These are phyloP conservation scores for Pleurotus djamor DNA, from an alignment of 768 basidiomycete genomes.

Conservation along the genomic window DNA sequence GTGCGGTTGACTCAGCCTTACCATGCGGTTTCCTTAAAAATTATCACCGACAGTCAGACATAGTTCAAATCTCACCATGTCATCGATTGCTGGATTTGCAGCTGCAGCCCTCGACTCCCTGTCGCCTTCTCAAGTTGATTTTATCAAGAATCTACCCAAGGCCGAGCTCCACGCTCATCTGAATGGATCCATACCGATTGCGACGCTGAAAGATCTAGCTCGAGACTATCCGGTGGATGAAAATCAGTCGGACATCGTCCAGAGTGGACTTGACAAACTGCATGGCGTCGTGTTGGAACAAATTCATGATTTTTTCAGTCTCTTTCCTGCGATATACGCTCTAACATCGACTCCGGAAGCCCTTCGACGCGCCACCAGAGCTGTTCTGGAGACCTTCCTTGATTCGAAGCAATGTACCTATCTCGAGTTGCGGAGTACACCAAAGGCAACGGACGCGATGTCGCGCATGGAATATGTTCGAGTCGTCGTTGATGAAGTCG, in stretches of 20 bases:
- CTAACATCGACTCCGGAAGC: slow-evolving; percentile 62
- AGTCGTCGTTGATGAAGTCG: slow-evolving; percentile 64
- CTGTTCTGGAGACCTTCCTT: slow-evolving; percentile 68
- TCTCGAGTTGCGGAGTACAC: slow-evolving; percentile 84
- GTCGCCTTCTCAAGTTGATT: slow-evolving; percentile 45
- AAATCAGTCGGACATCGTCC: slow-evolving; percentile 20
- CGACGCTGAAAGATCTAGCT: slow-evolving; percentile 61
- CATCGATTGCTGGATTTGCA: slow-evolving; percentile 37
- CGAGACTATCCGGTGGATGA: slow-evolving; percentile 23
- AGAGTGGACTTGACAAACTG: slow-evolving; percentile 32
- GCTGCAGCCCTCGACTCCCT: slow-evolving; percentile 55
- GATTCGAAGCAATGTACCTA: slow-evolving; percentile 57
- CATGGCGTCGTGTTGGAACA: slow-evolving; percentile 43
- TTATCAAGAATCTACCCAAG: slow-evolving; percentile 67
- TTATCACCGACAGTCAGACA: too few species aligned
- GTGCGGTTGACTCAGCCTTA: not conserved
- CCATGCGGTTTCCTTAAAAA: not conserved
- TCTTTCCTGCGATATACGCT: slow-evolving; percentile 80
- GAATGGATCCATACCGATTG: slow-evolving; percentile 79
- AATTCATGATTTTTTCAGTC: slow-evolving; percentile 68
- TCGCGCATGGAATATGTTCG: slow-evolving; percentile 57
- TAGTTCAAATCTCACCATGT: not conserved
- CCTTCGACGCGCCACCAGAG: slow-evolving; percentile 53
- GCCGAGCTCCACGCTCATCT: slow-evolving; percentile 87
- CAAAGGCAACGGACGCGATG: slow-evolving; percentile 59